Evolutionary conservation across 208 protist species (phyloP).

Genomic region (Tritrichomonas foetus): DNA sequence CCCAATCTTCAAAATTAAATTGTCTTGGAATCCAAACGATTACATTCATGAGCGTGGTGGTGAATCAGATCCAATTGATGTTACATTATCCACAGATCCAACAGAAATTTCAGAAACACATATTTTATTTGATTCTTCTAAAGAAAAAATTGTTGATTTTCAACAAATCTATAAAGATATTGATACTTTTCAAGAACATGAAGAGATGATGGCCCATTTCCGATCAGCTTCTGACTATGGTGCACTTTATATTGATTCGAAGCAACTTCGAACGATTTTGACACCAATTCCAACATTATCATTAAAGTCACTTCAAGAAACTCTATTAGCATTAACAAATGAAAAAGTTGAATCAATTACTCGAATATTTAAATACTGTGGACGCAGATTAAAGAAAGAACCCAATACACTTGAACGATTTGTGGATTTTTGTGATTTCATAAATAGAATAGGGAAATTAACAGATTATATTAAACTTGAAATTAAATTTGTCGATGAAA

Average conservation of each 20-base stretch:
- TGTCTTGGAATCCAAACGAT: background rate
- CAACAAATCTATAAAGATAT: background rate
- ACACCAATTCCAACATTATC: background rate
- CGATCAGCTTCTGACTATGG: background rate
- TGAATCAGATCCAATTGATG: background rate
- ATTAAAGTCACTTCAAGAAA: background rate
- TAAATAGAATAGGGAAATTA: background rate
- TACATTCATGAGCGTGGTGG: background rate
- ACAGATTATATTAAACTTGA: background rate
- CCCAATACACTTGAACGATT: background rate
- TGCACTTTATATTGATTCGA: background rate
- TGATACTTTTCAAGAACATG: background rate
- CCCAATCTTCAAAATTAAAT: background rate
- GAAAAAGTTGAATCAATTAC: background rate
- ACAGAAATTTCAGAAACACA: background rate
- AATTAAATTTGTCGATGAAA: slow-evolving; percentile 2
- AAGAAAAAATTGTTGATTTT: slow-evolving; percentile 27
- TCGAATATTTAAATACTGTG: background rate
- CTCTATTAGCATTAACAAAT: background rate
- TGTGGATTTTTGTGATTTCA: background rate
- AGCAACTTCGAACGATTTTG: background rate
- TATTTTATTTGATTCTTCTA: background rate
- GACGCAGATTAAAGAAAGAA: background rate
- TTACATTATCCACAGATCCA: background rate
- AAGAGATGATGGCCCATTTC: background rate